These are phyloP conservation scores for Blastobotrys mokoenaii DNA, from an alignment of 805 yeast species.

Conservation along the genomic window DNA sequence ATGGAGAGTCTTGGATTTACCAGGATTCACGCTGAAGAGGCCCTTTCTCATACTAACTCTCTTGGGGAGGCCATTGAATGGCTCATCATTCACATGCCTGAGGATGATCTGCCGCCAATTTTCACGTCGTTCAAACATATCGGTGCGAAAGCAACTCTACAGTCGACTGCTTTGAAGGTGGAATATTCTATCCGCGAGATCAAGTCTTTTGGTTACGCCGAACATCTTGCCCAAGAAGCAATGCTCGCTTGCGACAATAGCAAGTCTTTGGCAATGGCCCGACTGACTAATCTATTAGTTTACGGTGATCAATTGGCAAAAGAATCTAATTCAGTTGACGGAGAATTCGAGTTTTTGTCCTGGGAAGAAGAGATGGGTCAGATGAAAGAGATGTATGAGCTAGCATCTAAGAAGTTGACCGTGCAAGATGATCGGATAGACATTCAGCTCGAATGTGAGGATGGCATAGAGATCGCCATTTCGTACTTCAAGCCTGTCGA, in stretches of 20 bases:
- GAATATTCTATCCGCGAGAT: conserved; percentile 55
- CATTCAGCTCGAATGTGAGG: no score
- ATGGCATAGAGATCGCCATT: conserved; percentile 5
- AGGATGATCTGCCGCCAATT: conserved; percentile 72
- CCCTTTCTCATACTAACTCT: conserved; percentile 44
- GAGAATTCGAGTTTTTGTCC: neutral
- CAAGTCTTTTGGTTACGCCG: conserved; percentile 60
- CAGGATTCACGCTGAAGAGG: conserved; percentile 58
- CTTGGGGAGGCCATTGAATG: conserved; percentile 56
- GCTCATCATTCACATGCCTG: conserved; percentile 85
- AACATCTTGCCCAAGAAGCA: conserved; percentile 49
- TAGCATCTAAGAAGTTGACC: neutral
- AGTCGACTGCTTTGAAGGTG: conserved; percentile 40
- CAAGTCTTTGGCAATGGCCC: conserved; percentile 40
- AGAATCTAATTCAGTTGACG: conserved; percentile 22
- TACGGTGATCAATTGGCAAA: conserved; percentile 10
- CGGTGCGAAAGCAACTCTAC: conserved; percentile 29
- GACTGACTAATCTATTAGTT: conserved; percentile 23
- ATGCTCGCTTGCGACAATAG: conserved; percentile 34
- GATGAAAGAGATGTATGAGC: conserved; percentile 51
- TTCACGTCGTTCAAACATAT: conserved; percentile 27
- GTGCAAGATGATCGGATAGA: neutral
- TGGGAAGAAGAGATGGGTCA: conserved; percentile 55
- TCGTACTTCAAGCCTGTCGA: conserved; percentile 37
- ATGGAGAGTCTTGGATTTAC: conserved; percentile 58